Evolutionary conservation across 805 yeast genomes (phyloP).

Genomic region (Metschnikowia sp.): DNA sequence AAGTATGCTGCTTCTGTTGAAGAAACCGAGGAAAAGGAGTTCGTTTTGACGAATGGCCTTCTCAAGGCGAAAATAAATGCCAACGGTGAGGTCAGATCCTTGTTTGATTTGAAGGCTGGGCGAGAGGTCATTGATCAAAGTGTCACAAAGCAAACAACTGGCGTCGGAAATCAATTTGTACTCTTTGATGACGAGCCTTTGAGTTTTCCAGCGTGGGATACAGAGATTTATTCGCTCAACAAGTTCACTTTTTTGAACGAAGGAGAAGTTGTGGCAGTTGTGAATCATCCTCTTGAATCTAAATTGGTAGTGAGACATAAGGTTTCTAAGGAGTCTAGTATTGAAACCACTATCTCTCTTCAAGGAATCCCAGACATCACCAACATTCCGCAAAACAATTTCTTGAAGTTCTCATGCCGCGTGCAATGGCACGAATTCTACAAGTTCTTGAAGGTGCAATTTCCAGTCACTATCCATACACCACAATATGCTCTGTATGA

Average conservation of each 20-base stretch:
- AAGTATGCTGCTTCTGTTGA: constrained; percentile 48
- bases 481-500: constrained; percentile 79
- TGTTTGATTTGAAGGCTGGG: constrained; percentile 54
- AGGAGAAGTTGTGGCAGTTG: constrained; percentile 41
- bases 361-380: constrained; percentile 58
- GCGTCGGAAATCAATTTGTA: constrained; percentile 77
- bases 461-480: constrained; percentile 78
- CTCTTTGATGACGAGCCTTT: constrained; percentile 88
- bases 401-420: constrained; percentile 34
- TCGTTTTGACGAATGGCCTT: constrained; percentile 57
- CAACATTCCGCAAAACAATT: constrained; percentile 25
- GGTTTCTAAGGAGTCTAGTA: constrained; percentile 54
- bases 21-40: constrained; percentile 38
- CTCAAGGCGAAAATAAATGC: constrained; percentile 52
- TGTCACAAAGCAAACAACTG: constrained; percentile 46
- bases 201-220: constrained; percentile 96
- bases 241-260: constrained; percentile 49
- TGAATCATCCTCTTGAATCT: constrained; percentile 56
- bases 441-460: constrained; percentile 89
- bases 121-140: constrained; percentile 65
- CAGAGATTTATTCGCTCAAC: constrained; percentile 83
- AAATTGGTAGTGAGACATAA: constrained; percentile 60
- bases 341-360: constrained; percentile 68
- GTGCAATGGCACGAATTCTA: constrained; percentile 88
- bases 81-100: constrained; percentile 56